Evolutionary conservation across 495 filamentous ascomycete species (phyloP), one percentile per base, ranked within the genome.

Genomic region (Neurospora sp.): DNA sequence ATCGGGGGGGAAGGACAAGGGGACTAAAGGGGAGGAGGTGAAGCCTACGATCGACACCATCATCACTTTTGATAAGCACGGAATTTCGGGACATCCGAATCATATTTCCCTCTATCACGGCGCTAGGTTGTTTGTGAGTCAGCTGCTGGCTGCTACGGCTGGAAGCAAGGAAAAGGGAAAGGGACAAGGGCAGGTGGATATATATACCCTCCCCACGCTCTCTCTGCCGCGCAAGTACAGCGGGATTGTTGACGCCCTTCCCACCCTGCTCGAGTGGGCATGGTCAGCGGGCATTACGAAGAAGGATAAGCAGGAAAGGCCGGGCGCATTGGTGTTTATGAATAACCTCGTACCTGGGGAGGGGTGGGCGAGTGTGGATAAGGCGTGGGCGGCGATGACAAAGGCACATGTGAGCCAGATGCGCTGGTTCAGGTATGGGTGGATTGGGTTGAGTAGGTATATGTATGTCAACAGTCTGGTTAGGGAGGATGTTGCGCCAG

Each of bases 351-450:
- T 75, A 0, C 81, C 86, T 83, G 47, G 87, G 85, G 77, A 90
- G 78, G 81, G 90, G 78, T 65, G 53, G 53, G 27, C 53, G 0
- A 65, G 27, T 37, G 87, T 82, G 73, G 78, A 75, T 0, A 77
- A 80, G 37, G 96, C 92, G 61, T 90, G 93, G 83, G 84, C 82
- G 61, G 96, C 96, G 20, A 99, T 99, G 96, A 91, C 90, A 0
- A 84, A 86, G 68, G 94, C 90, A 10, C 96, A 99, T 82, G 84
- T 88, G 84, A 98, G 94, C 81, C 96, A 99, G 87, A 99, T 99
- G 96, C 86, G 91, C 44, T 99, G 96, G 96, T 99, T 98, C 78
- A 88, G 96, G 10, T 98, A 93, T 89, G 94, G 94, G 0, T 99
- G 96, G 96, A 96, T 99, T 77, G 85, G 87, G 6, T 75, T 97